These are phyloP conservation scores for Neopestalotiopsis sp. DNA, from an alignment of 2,329 filamentous ascomycete species.

Conservation along the genomic window DNA sequence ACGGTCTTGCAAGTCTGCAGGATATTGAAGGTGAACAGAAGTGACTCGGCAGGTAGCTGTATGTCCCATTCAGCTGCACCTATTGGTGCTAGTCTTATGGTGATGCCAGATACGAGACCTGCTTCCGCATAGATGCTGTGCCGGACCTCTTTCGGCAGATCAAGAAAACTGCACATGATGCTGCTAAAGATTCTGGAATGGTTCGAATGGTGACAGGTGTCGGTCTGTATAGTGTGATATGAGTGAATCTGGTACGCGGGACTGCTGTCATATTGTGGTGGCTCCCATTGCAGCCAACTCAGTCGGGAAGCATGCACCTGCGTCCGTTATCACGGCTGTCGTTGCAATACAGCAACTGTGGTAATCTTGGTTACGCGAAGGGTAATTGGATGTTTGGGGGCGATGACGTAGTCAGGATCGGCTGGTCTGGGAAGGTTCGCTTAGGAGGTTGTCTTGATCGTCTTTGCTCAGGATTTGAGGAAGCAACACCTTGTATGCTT, in stretches of 20 bases:
- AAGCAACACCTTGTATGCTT: too few relatives aligned
- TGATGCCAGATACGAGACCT: slow-evolving; percentile 5
- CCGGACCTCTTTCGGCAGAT: background rate
- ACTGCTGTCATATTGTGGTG: background rate
- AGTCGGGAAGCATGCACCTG: background rate
- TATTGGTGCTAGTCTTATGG: background rate
- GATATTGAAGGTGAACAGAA: background rate
- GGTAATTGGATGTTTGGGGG: too few relatives aligned
- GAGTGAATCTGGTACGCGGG: background rate
- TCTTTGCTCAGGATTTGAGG: too few relatives aligned
- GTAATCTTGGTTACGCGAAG: too few relatives aligned
- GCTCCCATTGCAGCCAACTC: background rate
- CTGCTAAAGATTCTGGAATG: background rate
- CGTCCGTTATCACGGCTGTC: background rate
- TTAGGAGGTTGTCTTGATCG: too few relatives aligned
- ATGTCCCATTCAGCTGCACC: background rate
- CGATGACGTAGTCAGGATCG: too few relatives aligned
- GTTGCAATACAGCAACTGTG: too few relatives aligned
- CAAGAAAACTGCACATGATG: background rate
- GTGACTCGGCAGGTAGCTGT: background rate
- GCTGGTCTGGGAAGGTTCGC: too few relatives aligned
- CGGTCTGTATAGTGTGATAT: background rate
- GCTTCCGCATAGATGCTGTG: background rate
- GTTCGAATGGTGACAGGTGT: background rate
- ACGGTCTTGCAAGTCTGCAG: background rate